Conservation (phyloP, 2,329 filamentous ascomycete genomes). For the Microascus cirrosus region DNA sequence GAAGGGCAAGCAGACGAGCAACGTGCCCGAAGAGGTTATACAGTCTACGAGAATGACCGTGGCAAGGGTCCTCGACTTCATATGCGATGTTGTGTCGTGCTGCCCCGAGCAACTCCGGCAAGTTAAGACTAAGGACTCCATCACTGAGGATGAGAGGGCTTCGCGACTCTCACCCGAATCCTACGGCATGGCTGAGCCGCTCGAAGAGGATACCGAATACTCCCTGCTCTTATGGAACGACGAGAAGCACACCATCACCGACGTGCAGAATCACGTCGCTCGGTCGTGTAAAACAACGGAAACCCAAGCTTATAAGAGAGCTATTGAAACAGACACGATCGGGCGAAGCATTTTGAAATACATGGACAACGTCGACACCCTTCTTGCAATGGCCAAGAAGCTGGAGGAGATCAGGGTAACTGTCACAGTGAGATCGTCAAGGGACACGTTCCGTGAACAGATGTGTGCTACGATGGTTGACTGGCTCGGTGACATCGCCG, state of each 20-base stretch:
- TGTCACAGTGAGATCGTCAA: conserved; percentile 82
- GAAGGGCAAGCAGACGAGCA: conserved; percentile 51
- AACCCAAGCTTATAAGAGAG: conserved; percentile 59
- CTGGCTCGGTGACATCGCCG: conserved; percentile 88
- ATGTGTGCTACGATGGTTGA: conserved; percentile 98
- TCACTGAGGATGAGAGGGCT: conserved; percentile 67
- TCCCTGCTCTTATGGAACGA: conserved; percentile 92
- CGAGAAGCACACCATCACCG: conserved; percentile 91
- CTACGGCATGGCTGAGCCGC: conserved; percentile 48
- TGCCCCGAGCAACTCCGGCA: conserved; percentile 89
- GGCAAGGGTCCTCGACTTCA: conserved; percentile 76
- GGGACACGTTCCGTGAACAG: conserved; percentile 93
- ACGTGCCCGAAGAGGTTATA: conserved; percentile 63
- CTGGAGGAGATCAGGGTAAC: conserved; percentile 95
- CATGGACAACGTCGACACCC: conserved; percentile 55
- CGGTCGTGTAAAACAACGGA: conserved; percentile 70
- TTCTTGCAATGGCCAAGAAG: conserved; percentile 70
- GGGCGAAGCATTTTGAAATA: conserved; percentile 80
- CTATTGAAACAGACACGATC: conserved; percentile 79
- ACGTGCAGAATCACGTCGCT: conserved; percentile 83
- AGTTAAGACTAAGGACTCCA: conserved; percentile 70
- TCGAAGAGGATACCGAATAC: conserved; percentile 48
- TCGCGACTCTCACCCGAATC: conserved; percentile 62
- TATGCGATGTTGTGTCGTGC: conserved; percentile 96
- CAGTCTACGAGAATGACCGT: conserved; percentile 78